phyloP scores from a whole-genome alignment of 202 grass and related monocot species.

The Eragrostis tef region DNA sequence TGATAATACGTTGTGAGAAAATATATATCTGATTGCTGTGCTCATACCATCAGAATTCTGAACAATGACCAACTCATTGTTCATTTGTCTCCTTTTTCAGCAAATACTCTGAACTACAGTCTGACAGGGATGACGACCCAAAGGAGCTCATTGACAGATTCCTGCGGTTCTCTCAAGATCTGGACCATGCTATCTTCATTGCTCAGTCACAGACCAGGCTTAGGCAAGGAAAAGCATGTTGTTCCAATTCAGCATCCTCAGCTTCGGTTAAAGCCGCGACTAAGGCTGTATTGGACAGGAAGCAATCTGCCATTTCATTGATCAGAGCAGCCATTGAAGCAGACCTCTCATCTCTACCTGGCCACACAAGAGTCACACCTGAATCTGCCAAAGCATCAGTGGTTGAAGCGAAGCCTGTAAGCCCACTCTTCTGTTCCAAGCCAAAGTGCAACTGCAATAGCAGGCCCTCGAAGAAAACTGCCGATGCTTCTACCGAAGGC shows the following conservation, averaged over 20 bases:
- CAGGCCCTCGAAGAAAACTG: conserved; percentile 37
- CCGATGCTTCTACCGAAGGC: conserved; percentile 48
- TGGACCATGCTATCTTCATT: conserved; percentile 64
- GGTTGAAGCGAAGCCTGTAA: conserved; percentile 38
- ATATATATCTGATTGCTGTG: not conserved
- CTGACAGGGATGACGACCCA: conserved; percentile 73
- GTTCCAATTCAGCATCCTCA: conserved; percentile 35
- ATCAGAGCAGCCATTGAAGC: conserved; percentile 75
- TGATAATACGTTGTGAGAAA: not conserved
- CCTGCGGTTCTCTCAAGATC: conserved; percentile 66
- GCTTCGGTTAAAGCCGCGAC: conserved; percentile 41
- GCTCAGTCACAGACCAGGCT: conserved; percentile 60
- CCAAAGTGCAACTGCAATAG: conserved; percentile 51
- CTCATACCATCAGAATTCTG: not conserved
- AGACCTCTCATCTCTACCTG: conserved; percentile 55
- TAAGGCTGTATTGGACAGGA: conserved; percentile 66
- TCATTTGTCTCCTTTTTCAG: conserved; percentile 39
- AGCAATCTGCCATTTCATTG: conserved; percentile 69
- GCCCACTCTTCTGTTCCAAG: conserved; percentile 56
- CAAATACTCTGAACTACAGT: conserved; percentile 72
- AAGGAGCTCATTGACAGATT: conserved; percentile 70
- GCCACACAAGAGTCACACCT: conserved; percentile 33
- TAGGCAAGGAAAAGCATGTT: conserved; percentile 39
- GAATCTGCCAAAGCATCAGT: conserved; percentile 32
- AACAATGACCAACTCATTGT: conserved; percentile 18